These are phyloP conservation scores for Amorphotheca resinae DNA, from an alignment of 495 filamentous ascomycete species.

Conservation along the genomic window DNA sequence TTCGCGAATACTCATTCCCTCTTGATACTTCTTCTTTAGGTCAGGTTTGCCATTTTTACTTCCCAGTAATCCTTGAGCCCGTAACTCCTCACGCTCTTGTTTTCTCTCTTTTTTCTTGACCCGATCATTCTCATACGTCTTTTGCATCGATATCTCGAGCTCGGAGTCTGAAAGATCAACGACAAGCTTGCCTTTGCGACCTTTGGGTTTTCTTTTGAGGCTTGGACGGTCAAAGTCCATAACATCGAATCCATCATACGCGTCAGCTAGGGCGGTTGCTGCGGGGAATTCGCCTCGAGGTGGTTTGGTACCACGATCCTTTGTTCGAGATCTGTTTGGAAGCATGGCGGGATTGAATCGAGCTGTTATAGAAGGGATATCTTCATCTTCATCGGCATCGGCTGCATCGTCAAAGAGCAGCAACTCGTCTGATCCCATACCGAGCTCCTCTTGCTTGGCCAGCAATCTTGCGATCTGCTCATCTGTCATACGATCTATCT, in stretches of 20 bases:
- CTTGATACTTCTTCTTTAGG: conserved; percentile 56
- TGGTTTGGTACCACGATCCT: conserved; percentile 1
- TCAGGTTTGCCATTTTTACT: conserved; percentile 49
- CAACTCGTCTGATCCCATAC: conserved; percentile 44
- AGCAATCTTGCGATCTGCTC: conserved; percentile 46
- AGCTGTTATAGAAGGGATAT: neutral
- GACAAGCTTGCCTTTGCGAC: conserved; percentile 34
- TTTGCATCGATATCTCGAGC: conserved; percentile 45
- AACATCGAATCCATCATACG: conserved; percentile 68
- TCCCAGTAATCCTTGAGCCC: conserved; percentile 66
- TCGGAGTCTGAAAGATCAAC: conserved; percentile 65
- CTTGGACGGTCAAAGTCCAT: conserved; percentile 68
- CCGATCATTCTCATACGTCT: conserved; percentile 65
- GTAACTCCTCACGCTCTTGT: conserved; percentile 62
- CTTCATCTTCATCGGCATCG: conserved; percentile 16
- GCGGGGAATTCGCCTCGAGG: conserved; percentile 15
- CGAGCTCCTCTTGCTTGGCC: conserved; percentile 54
- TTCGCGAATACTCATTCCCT: conserved; percentile 59
- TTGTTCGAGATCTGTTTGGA: conserved; percentile 1
- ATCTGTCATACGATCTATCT: conserved; percentile 32
- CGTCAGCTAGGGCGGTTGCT: conserved; percentile 44
- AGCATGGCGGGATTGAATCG: neutral
- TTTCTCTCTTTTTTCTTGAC: conserved; percentile 71
- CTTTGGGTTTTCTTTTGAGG: conserved; percentile 42
- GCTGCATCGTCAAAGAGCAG: conserved; percentile 35